Conservation (phyloP, 495 filamentous ascomycete species). For the Penicillium cinerascens region DNA sequence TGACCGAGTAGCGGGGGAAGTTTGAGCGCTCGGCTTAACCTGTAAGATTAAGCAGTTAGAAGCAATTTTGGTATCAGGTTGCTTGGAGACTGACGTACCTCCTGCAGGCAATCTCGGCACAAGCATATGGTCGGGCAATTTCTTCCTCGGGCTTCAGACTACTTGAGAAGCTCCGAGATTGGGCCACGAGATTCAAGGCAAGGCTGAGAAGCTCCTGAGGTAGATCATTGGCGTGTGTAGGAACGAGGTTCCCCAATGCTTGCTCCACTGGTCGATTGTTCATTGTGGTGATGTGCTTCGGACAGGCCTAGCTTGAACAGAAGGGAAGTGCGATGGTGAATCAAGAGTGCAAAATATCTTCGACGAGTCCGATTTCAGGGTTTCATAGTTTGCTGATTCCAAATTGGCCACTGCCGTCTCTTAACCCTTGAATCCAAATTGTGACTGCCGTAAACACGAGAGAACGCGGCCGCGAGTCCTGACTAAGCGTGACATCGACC, state of each 20-base stretch:
- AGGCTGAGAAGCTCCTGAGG: conserved; percentile 74
- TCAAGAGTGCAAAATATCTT: neutral
- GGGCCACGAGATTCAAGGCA: conserved; percentile 75
- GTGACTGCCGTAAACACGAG: conserved; percentile 6
- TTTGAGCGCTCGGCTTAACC: conserved; percentile 77
- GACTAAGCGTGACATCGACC: conserved; percentile 19
- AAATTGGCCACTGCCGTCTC: neutral
- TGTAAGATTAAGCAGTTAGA: conserved; percentile 28
- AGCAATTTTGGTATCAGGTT: neutral
- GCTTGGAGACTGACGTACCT: conserved; percentile 44
- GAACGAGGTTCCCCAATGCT: conserved; percentile 70
- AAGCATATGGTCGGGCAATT: conserved; percentile 79
- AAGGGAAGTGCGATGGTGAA: neutral
- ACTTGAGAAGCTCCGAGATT: conserved; percentile 76
- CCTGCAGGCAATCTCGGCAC: conserved; percentile 89
- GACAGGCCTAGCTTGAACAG: neutral
- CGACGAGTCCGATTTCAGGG: neutral
- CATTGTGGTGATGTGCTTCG: conserved; percentile 24
- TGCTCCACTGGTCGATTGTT: conserved; percentile 69
- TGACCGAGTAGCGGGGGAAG: conserved; percentile 76
- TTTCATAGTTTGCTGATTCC: neutral
- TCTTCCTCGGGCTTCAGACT: conserved; percentile 86
- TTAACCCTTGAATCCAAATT: neutral
- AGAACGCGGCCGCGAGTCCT: conserved; percentile 9
- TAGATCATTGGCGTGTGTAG: conserved; percentile 67